Conservation (phyloP, 78 protist species). For the Neovahlkampfia damariscottae region DNA sequence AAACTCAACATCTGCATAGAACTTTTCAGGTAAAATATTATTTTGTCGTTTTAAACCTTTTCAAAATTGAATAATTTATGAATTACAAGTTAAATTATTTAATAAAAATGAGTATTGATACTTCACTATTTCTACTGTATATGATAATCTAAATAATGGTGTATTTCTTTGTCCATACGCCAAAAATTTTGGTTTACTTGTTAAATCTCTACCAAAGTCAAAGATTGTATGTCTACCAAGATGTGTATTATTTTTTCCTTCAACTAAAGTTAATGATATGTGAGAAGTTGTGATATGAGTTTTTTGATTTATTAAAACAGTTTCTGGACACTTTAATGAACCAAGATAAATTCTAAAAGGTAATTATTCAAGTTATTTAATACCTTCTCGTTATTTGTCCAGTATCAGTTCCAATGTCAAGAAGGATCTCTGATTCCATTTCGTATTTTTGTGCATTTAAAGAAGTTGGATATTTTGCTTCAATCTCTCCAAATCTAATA, state of each 20-base stretch:
- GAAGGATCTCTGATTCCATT: too few species aligned
- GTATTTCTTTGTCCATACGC: background rate
- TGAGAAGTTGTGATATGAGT: background rate
- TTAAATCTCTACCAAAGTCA: background rate
- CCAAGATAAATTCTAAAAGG: background rate
- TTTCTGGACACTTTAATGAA: background rate
- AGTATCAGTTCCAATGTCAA: background rate
- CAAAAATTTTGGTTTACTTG: background rate
- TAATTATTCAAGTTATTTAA: background rate
- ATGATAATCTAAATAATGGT: background rate
- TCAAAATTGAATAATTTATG: too few species aligned
- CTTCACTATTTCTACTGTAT: background rate
- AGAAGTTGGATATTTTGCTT: too few species aligned
- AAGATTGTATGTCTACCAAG: background rate
- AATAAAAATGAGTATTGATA: background rate
- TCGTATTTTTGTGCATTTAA: too few species aligned
- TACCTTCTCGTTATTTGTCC: background rate
- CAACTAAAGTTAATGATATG: background rate
- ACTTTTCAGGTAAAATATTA: slow-evolving; percentile 16
- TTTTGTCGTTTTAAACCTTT: background rate
- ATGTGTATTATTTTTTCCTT: background rate
- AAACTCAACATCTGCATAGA: slow-evolving; percentile 56
- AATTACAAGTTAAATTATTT: background rate
- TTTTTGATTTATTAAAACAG: background rate
- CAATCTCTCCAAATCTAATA: too few species aligned